Evolutionary conservation across 305 asterid species (phyloP).

Genomic region (Stenogyne calaminthoides): DNA sequence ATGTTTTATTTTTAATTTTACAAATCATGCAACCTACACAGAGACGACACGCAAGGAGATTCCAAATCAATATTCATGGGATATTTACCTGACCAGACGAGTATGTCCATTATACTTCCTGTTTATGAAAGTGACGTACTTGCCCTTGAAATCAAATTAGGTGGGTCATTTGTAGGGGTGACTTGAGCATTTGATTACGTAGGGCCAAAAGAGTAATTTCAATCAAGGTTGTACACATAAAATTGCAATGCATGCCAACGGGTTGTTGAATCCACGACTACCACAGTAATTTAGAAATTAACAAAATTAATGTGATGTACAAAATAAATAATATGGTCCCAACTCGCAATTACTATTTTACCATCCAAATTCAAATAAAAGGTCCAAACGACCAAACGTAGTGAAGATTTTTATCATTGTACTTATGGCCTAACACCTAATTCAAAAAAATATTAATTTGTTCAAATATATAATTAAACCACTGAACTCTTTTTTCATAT

Average conservation of each 20-base stretch:
- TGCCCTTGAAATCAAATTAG: background rate
- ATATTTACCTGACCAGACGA: background rate
- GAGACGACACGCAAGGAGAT: background rate
- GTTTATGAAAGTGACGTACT: background rate
- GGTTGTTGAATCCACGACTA: background rate
- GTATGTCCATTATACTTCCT: background rate
- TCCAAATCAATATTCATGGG: background rate
- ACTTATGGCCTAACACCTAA: background rate
- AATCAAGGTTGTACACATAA: background rate
- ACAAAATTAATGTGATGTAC: background rate
- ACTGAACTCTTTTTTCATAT: no score
- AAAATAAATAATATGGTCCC: background rate
- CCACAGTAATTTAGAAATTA: background rate
- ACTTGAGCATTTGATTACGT: background rate
- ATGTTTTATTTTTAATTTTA: no score
- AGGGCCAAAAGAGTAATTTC: background rate
- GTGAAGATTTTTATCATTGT: background rate
- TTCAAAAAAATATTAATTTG: no score
- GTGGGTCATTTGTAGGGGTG: background rate
- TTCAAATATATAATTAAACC: no score
- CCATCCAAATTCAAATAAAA: background rate
- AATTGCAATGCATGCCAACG: background rate
- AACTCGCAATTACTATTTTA: background rate
- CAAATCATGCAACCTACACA: background rate
- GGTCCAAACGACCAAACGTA: background rate